Evolutionary conservation across 2,329 filamentous ascomycete genomes (phyloP), one percentile per base, ranked within the genome.

Genomic region (Ophiostoma ips): DNA sequence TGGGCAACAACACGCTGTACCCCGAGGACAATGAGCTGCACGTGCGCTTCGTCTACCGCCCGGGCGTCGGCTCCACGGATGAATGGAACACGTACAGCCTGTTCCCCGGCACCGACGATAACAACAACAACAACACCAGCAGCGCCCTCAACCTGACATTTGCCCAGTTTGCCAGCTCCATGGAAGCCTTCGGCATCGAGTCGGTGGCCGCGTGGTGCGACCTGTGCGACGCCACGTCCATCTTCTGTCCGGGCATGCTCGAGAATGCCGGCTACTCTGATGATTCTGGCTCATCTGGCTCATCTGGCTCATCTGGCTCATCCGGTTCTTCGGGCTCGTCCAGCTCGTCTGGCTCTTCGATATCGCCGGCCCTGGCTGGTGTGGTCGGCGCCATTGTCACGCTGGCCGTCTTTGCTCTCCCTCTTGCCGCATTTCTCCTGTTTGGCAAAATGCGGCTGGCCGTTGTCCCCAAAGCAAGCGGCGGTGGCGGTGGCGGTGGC

Each of bases 21-120:
- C 68, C 68, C 0, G 44, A 55, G 2, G 50, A 56, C 0, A 58
- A 65, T 10, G 65, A 72, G 18, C 63, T 79, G 15, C 68, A 63
- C 51, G 70, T 81, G 5, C 71, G 76, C n/a, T 77, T 81, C 59
- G 60, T 73, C 3, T 80, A 77, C 63, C 70, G 72, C 31, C 70
- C 40, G 8, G 40, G 40, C 8, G 40, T 43, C 8, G 30, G 21
- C 40, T 43, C 21, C 7, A 16, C 24, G 3, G 40, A 43, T 9
- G 21, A 43, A 5, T 43, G 40, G 40, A 30, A 4, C 15, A 43
- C 40, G 7, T 43, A 43, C 15, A 43, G 24, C 15, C 9, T 43
- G 15, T 43, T 43, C 15, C 15, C 72, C 38, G 68, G 69, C 50
- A 68, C 71, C 7, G 63, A 67, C 16, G 52, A 58, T 1, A 58